Conservation (phyloP, 805 yeast genomes). For the Wickerhamiella azyma region DNA sequence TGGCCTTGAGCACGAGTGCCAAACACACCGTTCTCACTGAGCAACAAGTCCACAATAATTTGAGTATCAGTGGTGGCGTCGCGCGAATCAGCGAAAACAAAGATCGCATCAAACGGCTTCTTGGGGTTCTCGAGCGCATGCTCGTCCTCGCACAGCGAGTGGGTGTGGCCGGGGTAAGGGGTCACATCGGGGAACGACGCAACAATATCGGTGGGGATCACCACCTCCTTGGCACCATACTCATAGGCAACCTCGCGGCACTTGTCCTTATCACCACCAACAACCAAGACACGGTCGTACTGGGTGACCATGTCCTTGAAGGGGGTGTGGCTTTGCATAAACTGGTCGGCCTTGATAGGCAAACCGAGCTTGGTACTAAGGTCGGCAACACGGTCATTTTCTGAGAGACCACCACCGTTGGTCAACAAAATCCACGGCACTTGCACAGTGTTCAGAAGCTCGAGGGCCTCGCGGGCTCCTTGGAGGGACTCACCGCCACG, state of each 20-base stretch:
- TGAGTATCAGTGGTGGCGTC: conserved; percentile 79
- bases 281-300: conserved; percentile 64
- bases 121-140: conserved; percentile 49
- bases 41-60: conserved; percentile 65
- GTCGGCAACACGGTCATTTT: conserved; percentile 57
- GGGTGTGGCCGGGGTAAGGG: conserved; percentile 68
- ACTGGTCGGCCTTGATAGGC: conserved; percentile 58
- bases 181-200: conserved; percentile 78
- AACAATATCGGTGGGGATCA: conserved; percentile 68
- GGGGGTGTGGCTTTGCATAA: conserved; percentile 89
- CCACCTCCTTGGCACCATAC: conserved; percentile 75
- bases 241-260: conserved; percentile 72
- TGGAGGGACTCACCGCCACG: conserved; percentile 77
- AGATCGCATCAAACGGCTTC: conserved; percentile 58
- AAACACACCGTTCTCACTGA: conserved; percentile 69
- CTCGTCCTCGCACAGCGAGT: conserved; percentile 39
- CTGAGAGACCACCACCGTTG: conserved; percentile 87
- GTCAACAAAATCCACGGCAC: conserved; percentile 80
- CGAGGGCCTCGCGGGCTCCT: conserved; percentile 60
- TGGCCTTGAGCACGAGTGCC: conserved; percentile 46
- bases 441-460: conserved; percentile 56
- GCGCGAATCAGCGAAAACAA: conserved; percentile 84
- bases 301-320: conserved; percentile 66
- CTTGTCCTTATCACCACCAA: conserved; percentile 78
- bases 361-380: conserved; percentile 46